Evolutionary conservation across 179 eudicot genomes (phyloP).

Genomic region (Actinidia arguta): DNA sequence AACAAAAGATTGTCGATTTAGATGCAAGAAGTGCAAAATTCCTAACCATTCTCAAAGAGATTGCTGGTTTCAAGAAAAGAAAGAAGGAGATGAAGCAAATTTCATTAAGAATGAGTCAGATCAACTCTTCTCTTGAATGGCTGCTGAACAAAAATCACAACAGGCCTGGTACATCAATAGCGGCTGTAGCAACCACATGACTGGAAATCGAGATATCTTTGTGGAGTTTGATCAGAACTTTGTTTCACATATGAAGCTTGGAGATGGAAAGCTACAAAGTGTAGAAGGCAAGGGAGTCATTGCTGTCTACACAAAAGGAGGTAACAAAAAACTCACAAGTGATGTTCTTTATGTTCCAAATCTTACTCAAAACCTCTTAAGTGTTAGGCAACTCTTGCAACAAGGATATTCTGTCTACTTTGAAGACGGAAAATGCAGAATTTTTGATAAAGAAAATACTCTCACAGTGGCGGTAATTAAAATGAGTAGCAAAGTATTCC

Average conservation of each 20-base stretch:
- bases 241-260: background rate
- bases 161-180: background rate
- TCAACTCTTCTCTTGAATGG: background rate
- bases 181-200: too few relatives aligned
- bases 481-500: too few relatives aligned
- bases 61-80: background rate
- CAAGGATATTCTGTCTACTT: too few relatives aligned
- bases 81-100: background rate
- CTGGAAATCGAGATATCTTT: background rate
- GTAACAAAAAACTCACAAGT: too few relatives aligned
- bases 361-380: too few relatives aligned
- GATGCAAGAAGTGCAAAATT: background rate
- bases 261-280: slow-evolving; percentile 2
- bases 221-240: background rate
- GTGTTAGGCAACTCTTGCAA: too few relatives aligned
- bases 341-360: too few relatives aligned
- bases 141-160: background rate
- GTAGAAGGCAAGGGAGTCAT: background rate
- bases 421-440: too few relatives aligned
- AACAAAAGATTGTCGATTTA: too few relatives aligned
- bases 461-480: too few relatives aligned
- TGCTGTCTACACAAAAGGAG: too few relatives aligned
- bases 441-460: too few relatives aligned
- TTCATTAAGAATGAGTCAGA: background rate
- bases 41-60: background rate